Evolutionary conservation across 2,329 filamentous ascomycete genomes (phyloP).

Genomic region (Delphinella strobiligena): DNA sequence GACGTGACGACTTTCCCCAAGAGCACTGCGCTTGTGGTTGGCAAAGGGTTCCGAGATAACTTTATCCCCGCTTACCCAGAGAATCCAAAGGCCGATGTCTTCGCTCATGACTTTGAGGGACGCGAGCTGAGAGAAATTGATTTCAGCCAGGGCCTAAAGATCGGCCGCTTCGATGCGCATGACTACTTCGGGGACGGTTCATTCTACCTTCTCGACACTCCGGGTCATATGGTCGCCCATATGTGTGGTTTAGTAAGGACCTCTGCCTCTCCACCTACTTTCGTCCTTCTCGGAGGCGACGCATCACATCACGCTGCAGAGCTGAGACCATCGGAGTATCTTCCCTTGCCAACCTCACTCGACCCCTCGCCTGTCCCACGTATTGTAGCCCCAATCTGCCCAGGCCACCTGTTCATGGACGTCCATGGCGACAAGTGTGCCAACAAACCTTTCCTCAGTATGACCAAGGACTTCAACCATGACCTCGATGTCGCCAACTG

Average conservation of each 20-base stretch:
- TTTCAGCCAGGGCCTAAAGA: conserved; percentile 22
- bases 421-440: conserved; percentile 25
- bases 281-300: conserved; percentile 40
- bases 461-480: conserved; percentile 20
- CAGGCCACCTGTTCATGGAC: conserved; percentile 27
- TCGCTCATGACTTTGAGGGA: conserved; percentile 28
- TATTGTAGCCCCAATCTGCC: conserved; percentile 22
- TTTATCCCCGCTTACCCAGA: conserved; percentile 34
- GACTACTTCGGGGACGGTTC: conserved; percentile 46
- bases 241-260: conserved; percentile 37
- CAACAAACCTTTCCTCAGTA: conserved; percentile 24
- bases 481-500: conserved; percentile 23
- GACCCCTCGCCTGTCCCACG: conserved; percentile 18
- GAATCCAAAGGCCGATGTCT: conserved; percentile 25
- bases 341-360: conserved; percentile 15
- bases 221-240: conserved; percentile 41
- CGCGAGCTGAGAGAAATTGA: conserved; percentile 24
- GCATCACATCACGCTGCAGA: conserved; percentile 14
- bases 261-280: conserved; percentile 22
- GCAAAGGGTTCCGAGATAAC: conserved; percentile 32
- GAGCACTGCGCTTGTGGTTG: conserved; percentile 33
- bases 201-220: conserved; percentile 43
- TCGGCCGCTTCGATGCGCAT: conserved; percentile 33
- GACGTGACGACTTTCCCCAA: conserved; percentile 32
- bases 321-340: conserved; percentile 3